Evolutionary conservation across 192 early-diverging fungal species (phyloP), one percentile per base, ranked within the genome.

Genomic region (Coemansia sp.): DNA sequence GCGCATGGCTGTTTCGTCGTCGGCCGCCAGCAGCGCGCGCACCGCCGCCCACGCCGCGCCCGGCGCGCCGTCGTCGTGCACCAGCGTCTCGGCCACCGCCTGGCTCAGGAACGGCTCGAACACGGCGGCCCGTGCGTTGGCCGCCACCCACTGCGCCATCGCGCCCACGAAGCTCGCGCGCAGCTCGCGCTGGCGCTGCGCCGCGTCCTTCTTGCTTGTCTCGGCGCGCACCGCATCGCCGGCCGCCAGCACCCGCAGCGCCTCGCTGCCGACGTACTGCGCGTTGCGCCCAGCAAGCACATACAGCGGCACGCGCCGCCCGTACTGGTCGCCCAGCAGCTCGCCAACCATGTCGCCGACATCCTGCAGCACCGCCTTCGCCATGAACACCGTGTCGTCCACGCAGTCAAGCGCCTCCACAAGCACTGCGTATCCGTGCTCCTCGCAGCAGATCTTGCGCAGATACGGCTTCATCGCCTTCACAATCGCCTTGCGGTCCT

Each of bases 401-500:
- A 96, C 86, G 64, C 88, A 89, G 76, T 97, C 95, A 72, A 96
- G 88, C 44, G 90, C 80, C 59, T 87, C 84, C 4, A 98, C 66
- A 50, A 98, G 82, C 5, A 95, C 94, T 42, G 91, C 83, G 61
- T 96, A 87, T 16, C 95, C 96, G 71, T 94, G 90, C 85, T 96
- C 94, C 70, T 98, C 96, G 60, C 75, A 80, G 69, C 90, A 87
- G 68, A 98, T 92, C 75, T 92, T 92, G 64, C 67, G 60, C 25
- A 96, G 75, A 68, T 87, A 94, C 5, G 88, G 86, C 71, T 93
- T 95, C 75, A 98, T 88, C 19, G 91, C 74, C 75, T 93, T 93
- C 64, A 95, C 76, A 61, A 98, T 95, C 16, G 82, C 81, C 84
- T 97, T 97, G 74, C 95, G 90, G 77, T 96, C 94, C 85, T 97